phyloP scores from a whole-genome alignment of 2,329 filamentous ascomycete genomes.

The Phyllosticta capitalensis region DNA sequence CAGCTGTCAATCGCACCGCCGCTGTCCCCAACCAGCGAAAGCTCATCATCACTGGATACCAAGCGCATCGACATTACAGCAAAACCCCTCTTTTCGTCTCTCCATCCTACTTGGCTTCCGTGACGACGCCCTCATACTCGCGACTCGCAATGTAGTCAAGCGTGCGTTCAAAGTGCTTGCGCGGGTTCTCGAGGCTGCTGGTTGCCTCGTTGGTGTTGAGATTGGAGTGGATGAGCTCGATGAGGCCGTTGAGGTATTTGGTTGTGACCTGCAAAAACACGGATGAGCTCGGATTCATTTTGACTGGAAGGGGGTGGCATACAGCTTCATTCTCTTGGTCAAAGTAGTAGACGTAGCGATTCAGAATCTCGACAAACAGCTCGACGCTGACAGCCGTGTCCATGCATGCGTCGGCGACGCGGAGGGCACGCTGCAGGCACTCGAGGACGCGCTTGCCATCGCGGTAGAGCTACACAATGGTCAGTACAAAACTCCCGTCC shows the following conservation, averaged over 20 bases:
- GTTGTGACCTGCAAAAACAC: conserved; percentile 58
- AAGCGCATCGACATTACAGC: too few relatives aligned
- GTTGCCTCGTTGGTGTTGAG: conserved; percentile 78
- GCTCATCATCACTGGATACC: too few relatives aligned
- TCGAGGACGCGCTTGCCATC: conserved; percentile 96
- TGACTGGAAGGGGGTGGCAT: conserved; percentile 23
- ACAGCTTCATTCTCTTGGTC: conserved; percentile 97
- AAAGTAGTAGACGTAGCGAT: conserved; percentile 98
- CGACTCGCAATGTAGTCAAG: conserved; percentile 86
- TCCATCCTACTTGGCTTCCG: conserved; percentile 44
- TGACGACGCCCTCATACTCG: conserved; percentile 86
- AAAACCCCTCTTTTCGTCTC: too few relatives aligned
- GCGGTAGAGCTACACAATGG: conserved; percentile 64
- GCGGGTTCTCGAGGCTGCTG: conserved; percentile 74
- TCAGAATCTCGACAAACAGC: conserved; percentile 95
- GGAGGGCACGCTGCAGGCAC: conserved; percentile 86
- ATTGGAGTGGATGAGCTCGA: conserved; percentile 97
- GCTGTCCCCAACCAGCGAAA: too few relatives aligned
- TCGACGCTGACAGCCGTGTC: conserved; percentile 95
- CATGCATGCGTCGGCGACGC: conserved; percentile 98
- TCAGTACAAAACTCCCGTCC: conserved; percentile 12
- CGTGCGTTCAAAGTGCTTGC: conserved; percentile 89
- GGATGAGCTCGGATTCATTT: background rate
- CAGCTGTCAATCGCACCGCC: too few relatives aligned
- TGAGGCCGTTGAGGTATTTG: conserved; percentile 95